Evolutionary conservation across 2,329 filamentous ascomycete genomes (phyloP).

Genomic region (Leptosphaerulina australis): DNA sequence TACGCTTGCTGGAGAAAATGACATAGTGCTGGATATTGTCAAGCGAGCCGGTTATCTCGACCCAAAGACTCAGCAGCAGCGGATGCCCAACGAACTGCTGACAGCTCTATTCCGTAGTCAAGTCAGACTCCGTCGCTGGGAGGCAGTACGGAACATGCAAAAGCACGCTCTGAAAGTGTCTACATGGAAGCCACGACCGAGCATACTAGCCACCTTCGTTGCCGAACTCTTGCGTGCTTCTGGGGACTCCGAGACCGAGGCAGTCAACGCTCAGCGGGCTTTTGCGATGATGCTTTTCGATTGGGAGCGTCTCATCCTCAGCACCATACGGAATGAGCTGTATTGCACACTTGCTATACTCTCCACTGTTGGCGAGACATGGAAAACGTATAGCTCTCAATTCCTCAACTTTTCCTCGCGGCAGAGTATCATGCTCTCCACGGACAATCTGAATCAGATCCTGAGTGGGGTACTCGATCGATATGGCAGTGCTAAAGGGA

Average conservation of each 20-base stretch:
- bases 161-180: slow-evolving; percentile 32
- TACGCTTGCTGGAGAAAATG: slow-evolving; percentile 55
- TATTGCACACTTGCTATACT: slow-evolving; percentile 43
- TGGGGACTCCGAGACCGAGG: slow-evolving; percentile 17
- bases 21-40: slow-evolving; percentile 42
- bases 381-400: slow-evolving; percentile 37
- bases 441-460: slow-evolving; percentile 57
- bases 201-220: slow-evolving; percentile 41
- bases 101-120: slow-evolving; percentile 53
- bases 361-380: slow-evolving; percentile 35
- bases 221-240: slow-evolving; percentile 39
- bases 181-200: slow-evolving; percentile 34
- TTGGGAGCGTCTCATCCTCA: slow-evolving; percentile 38
- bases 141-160: slow-evolving; percentile 49
- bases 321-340: slow-evolving; percentile 34
- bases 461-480: slow-evolving; percentile 61
- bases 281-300: slow-evolving; percentile 40
- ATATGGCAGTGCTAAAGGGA: slow-evolving; percentile 56
- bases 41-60: slow-evolving; percentile 28
- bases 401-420: slow-evolving; percentile 39
- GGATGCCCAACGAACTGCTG: slow-evolving; percentile 44
- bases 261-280: slow-evolving; percentile 25
- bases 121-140: slow-evolving; percentile 50
- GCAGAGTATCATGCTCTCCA: slow-evolving; percentile 34
- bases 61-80: slow-evolving; percentile 28